Conservation (phyloP, 768 basidiomycete genomes). For the Lactifluus pinguis region DNA sequence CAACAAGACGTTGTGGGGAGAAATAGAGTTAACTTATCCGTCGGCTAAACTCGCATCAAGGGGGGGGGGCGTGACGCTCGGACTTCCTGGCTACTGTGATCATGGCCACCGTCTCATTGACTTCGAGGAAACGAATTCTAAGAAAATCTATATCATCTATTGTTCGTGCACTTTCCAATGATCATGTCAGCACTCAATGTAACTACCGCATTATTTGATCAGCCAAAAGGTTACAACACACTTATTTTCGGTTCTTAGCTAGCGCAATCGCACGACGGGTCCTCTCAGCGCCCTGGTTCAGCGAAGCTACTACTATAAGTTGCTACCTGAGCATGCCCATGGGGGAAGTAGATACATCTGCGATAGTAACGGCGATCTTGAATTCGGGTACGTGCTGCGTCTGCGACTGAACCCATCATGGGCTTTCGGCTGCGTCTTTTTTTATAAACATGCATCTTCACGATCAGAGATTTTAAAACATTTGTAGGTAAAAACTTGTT, state of each 20-base stretch:
- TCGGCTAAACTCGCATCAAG: too few species aligned
- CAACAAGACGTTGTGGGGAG: too few species aligned
- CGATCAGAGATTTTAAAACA: background rate
- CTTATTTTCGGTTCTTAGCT: conserved; percentile 28
- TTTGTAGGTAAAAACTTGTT: conserved; percentile 52
- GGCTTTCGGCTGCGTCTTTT: too few species aligned
- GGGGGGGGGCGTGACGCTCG: too few species aligned
- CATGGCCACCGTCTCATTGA: background rate
- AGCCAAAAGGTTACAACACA: background rate
- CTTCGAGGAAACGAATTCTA: conserved; percentile 44
- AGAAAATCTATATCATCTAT: conserved; percentile 40
- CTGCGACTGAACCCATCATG: background rate
- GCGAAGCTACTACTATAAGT: conserved; percentile 42
- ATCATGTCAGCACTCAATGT: conserved; percentile 56
- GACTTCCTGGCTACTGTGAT: background rate
- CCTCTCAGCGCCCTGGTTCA: conserved; percentile 43
- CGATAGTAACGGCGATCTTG: conserved; percentile 45
- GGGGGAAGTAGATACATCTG: conserved; percentile 55
- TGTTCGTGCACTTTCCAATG: conserved; percentile 36
- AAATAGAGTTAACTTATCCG: too few species aligned
- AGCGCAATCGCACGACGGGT: conserved; percentile 40
- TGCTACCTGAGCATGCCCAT: conserved; percentile 78
- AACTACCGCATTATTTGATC: background rate
- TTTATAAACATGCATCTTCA: background rate
- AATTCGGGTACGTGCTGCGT: conserved; percentile 35